phyloP scores from a whole-genome alignment of 176 grass and related monocot species.

The Bolboschoenus planiculmis region DNA sequence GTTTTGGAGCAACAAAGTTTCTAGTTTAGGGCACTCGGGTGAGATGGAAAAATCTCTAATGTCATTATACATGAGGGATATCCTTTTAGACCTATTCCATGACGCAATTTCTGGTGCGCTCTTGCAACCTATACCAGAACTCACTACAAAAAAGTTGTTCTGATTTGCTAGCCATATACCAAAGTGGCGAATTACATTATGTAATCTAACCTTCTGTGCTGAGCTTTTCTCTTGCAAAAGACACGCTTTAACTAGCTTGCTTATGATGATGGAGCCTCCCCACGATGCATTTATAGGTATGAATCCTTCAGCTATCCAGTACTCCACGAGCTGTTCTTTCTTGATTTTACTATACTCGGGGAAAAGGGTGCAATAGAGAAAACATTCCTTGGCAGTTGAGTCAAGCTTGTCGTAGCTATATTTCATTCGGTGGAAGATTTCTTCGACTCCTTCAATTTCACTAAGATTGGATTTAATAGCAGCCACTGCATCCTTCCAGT shows the following conservation, averaged over 20 bases:
- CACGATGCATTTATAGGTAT: neutral
- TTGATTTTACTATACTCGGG: constrained; percentile 51
- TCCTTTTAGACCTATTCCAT: constrained; percentile 40
- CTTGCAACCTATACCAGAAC: constrained; percentile 37
- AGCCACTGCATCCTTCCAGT: constrained; percentile 32
- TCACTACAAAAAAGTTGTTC: constrained; percentile 32
- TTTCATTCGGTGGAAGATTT: constrained; percentile 42
- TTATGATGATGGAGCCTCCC: constrained; percentile 35
- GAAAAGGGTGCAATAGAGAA: constrained; percentile 71
- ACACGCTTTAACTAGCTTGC: constrained; percentile 33
- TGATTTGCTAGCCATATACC: constrained; percentile 33
- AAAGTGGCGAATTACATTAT: constrained; percentile 48
- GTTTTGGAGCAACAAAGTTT: constrained; percentile 30
- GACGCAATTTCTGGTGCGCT: constrained; percentile 27
- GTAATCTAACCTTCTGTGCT: constrained; percentile 51
- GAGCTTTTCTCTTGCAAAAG: constrained; percentile 43
- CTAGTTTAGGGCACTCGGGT: constrained; percentile 16
- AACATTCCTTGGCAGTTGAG: constrained; percentile 35
- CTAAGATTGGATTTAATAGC: constrained; percentile 13
- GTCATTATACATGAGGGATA: constrained; percentile 84
- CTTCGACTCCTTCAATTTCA: constrained; percentile 28
- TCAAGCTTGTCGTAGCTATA: constrained; percentile 61
- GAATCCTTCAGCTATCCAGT: constrained; percentile 61
- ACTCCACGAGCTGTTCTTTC: constrained; percentile 51
- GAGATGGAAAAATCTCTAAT: constrained; percentile 36